Evolutionary conservation across 164 flowering plant genomes (phyloP), one percentile per base, ranked within the genome.

Genomic region (Nymphaea thermarum): DNA sequence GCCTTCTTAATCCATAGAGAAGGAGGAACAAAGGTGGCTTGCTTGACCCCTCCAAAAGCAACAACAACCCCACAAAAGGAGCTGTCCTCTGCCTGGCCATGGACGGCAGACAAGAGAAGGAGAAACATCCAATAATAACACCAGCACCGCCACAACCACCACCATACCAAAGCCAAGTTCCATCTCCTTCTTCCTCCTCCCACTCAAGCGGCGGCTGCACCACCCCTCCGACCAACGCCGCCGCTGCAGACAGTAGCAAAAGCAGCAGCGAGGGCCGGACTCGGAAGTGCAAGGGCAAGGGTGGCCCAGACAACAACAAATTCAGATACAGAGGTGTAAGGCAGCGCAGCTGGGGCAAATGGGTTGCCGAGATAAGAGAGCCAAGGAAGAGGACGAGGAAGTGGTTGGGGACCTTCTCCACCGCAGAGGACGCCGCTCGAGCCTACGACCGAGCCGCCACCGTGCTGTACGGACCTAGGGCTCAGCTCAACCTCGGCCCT

Each of bases 321-420:
- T 93, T 88, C 79, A 72, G 87, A 25, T 93, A 87, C 76, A 75
- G 93, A 43, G 98, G 98, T 0, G 98, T 93, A 36, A 74, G 98
- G 14, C 96, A 93, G 65, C 77, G 98, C 6, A 90, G 96, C 74
- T 93, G 98, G 98, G 98, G 97, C 1, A 90, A 90, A 66, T 93
- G 96, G 96, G 98, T 90, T 0, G 98, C 98, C 2, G 98, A 93
- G 93, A 93, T 93, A 76, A 84, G 98, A 0, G 97, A 93, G 79
- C 98, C 98, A 1, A 72, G 92, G 2, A 87, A 86, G 69, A 81
- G 97, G 0, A 82, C 85, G 0, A 84, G 98, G 4, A 87, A 87
- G 62, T 93, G 98, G 98, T 87, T 93, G 12, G 98, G 98, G 17
- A 93, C 98, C 7, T 93, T 90, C 78, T 67, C 89, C 67, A 90